These are phyloP conservation scores for Monosporozyma servazzii DNA, from an alignment of 805 yeast species.

Conservation along the genomic window DNA sequence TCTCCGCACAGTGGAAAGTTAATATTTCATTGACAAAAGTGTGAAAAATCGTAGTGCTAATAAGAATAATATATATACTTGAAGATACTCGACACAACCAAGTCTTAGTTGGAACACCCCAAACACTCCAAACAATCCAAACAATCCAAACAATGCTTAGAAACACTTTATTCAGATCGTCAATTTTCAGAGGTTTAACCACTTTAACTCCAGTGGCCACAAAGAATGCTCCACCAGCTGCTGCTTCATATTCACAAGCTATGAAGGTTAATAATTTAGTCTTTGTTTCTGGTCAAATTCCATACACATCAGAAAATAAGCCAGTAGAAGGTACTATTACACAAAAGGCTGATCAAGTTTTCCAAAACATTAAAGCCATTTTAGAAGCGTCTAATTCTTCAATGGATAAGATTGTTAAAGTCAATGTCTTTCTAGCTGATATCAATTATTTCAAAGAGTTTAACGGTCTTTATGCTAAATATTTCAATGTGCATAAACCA, in stretches of 20 bases:
- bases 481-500: constrained; percentile 71
- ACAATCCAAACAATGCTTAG: constrained; percentile 10
- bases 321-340: constrained; percentile 66
- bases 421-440: constrained; percentile 79
- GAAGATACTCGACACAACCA: too few species aligned
- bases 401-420: constrained; percentile 75
- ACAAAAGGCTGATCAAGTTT: constrained; percentile 65
- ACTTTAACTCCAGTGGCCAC: constrained; percentile 46
- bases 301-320: constrained; percentile 70
- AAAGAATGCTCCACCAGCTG: constrained; percentile 85
- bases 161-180: constrained; percentile 11
- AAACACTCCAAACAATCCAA: too few species aligned
- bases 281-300: constrained; percentile 92
- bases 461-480: constrained; percentile 71
- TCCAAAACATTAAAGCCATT: constrained; percentile 57
- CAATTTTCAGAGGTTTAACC: constrained; percentile 9
- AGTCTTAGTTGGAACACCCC: too few species aligned
- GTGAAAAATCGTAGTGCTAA: neutral
- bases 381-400: constrained; percentile 78
- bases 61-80: too few species aligned
- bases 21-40: too few species aligned
- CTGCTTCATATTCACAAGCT: constrained; percentile 94
- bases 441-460: constrained; percentile 76
- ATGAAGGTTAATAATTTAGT: constrained; percentile 78
- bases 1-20: neutral